These are phyloP conservation scores for Pseudopyrenochaeta lycopersici DNA, from an alignment of 2,329 filamentous ascomycete species.

Conservation along the genomic window DNA sequence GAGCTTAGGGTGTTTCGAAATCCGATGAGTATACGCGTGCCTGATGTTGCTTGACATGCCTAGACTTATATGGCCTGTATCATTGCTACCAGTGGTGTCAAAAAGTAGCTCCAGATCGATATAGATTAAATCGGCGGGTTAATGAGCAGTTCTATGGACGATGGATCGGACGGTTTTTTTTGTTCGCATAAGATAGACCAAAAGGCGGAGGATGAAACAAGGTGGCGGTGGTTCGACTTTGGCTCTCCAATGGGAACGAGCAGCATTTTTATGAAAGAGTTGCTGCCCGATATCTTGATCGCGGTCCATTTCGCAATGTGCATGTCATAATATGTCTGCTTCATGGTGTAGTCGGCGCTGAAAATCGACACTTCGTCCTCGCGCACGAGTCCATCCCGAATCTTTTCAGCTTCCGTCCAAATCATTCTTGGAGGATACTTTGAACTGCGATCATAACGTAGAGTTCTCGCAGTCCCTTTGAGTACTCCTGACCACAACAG, in stretches of 20 bases:
- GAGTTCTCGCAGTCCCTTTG: constrained; percentile 42
- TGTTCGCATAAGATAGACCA: too few species aligned
- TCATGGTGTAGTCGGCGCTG: constrained; percentile 22
- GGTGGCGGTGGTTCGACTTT: too few species aligned
- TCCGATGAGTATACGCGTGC: too few species aligned
- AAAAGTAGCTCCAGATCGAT: neutral
- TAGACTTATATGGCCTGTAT: too few species aligned
- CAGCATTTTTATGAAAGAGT: too few species aligned
- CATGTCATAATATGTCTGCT: neutral
- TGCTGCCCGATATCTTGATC: too few species aligned
- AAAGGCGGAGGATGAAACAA: too few species aligned
- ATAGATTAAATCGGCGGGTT: neutral
- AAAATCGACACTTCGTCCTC: constrained; percentile 26
- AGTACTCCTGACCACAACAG: constrained; percentile 27
- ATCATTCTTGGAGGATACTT: constrained; percentile 39
- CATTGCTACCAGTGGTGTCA: neutral
- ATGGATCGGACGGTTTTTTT: too few species aligned
- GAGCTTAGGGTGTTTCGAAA: neutral
- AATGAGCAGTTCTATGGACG: neutral
- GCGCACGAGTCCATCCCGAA: constrained; percentile 22
- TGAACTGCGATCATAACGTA: constrained; percentile 40
- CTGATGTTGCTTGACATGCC: too few species aligned
- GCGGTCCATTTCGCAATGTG: too few species aligned
- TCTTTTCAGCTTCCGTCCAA: constrained; percentile 17
- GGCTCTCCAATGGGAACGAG: too few species aligned